Percentiles rank a stretch among this genome's conserved stretches.
These are phyloP conservation scores for Ceratopteris richardii DNA, from an alignment of 75 land plant species.

Conservation along the genomic window DNA sequence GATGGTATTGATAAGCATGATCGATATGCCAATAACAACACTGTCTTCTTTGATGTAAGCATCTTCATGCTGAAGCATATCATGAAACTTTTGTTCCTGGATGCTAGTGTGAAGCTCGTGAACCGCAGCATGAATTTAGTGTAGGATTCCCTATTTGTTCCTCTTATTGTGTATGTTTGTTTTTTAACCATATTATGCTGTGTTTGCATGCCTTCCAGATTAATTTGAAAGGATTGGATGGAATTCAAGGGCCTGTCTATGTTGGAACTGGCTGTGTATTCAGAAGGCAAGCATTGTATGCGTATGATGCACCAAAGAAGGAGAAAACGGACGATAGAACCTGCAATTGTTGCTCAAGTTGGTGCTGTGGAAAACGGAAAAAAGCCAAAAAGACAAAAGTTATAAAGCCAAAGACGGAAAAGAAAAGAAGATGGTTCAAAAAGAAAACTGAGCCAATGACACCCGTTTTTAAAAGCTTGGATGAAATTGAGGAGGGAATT, in stretches of 20 bases:
- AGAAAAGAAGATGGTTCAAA: constrained; percentile 19
- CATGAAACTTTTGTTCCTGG: neutral
- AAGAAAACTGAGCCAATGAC: constrained; percentile 19
- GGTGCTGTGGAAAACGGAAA: constrained; percentile 31
- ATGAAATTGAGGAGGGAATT: constrained; percentile 57
- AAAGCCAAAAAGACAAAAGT: constrained; percentile 31
- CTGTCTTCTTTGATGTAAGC: constrained; percentile 74
- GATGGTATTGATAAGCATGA: constrained; percentile 78
- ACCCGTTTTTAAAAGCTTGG: constrained; percentile 31
- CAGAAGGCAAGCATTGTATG: constrained; percentile 52
- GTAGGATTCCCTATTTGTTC: no score
- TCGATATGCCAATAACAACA: constrained; percentile 76
- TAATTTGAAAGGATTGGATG: constrained; percentile 67
- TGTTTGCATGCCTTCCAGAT: constrained; percentile 23
- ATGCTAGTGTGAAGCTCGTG: no score
- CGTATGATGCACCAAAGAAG: constrained; percentile 35
- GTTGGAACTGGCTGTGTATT: constrained; percentile 59
- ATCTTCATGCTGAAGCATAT: neutral
- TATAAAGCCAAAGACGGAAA: constrained; percentile 21
- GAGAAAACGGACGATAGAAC: constrained; percentile 33
- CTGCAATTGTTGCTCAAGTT: constrained; percentile 43
- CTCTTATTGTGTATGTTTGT: no score
- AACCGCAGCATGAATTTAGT: no score
- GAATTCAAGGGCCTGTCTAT: constrained; percentile 61
- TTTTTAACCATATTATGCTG: neutral